phyloP scores from a whole-genome alignment of 768 basidiomycete species.

The Pulveroboletus sp. region DNA sequence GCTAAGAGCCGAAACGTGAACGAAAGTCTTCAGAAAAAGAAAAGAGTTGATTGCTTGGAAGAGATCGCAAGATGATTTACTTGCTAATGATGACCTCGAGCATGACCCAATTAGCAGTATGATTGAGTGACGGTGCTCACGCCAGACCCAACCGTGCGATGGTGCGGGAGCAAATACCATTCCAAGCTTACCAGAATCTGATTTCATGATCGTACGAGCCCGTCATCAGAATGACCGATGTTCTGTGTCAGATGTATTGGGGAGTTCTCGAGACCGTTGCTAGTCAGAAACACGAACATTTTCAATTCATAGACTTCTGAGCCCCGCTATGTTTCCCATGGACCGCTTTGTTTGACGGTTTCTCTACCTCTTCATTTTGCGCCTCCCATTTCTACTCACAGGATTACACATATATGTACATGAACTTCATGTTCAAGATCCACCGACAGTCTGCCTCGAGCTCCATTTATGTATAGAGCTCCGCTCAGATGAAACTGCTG shows the following conservation, averaged over 20 bases:
- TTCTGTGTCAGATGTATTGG: slow-evolving; percentile 42
- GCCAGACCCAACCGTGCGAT: slow-evolving; percentile 82
- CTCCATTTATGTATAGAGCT: slow-evolving; percentile 31
- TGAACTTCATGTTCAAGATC: slow-evolving; percentile 28
- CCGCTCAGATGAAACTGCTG: slow-evolving; percentile 29
- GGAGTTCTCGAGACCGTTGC: slow-evolving; percentile 14
- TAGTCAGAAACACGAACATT: no score
- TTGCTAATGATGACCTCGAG: slow-evolving; percentile 55
- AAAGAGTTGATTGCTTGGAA: slow-evolving; percentile 63
- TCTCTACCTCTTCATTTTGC: slow-evolving; percentile 13
- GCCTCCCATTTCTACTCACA: slow-evolving; percentile 20
- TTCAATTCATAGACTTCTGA: slow-evolving; percentile 3
- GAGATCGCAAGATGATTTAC: slow-evolving; percentile 96
- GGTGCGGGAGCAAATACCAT: slow-evolving; percentile 94
- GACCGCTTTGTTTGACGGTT: slow-evolving; percentile 6
- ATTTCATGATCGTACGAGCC: slow-evolving; percentile 99
- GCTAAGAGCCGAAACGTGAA: slow-evolving; percentile 38
- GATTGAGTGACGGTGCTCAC: slow-evolving; percentile 42
- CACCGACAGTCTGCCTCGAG: slow-evolving; percentile 16
- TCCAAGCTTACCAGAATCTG: slow-evolving; percentile 99
- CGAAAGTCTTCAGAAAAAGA: slow-evolving; percentile 10
- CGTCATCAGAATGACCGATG: slow-evolving; percentile 94
- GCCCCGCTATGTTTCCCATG: slow-evolving; percentile 25
- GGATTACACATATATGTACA: slow-evolving; percentile 20
- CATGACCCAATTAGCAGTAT: slow-evolving; percentile 16